Conservation (phyloP, 202 grass and related monocot species). For the Cymbopogon flexuosus region DNA sequence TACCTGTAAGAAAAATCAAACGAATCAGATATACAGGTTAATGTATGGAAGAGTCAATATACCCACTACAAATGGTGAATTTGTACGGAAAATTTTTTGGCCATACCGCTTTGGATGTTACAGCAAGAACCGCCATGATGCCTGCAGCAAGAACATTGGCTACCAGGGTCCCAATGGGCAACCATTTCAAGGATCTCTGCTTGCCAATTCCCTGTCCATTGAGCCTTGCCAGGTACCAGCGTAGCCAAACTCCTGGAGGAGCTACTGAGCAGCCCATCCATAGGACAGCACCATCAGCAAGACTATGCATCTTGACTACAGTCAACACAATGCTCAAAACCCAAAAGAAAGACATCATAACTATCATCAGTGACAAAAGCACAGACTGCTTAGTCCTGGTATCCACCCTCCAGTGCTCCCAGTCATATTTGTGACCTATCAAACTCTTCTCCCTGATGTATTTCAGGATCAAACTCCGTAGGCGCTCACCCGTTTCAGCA, state of each 20-base stretch:
- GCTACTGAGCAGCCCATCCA: slow-evolving; percentile 74
- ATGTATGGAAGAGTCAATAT: not conserved
- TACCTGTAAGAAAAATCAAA: slow-evolving; percentile 31
- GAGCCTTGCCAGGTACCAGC: slow-evolving; percentile 81
- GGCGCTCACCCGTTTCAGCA: slow-evolving; percentile 57
- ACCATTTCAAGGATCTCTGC: slow-evolving; percentile 60
- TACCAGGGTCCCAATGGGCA: slow-evolving; percentile 73
- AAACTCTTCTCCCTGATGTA: slow-evolving; percentile 33
- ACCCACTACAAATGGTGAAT: not conserved
- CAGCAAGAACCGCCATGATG: slow-evolving; percentile 63
- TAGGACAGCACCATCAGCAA: slow-evolving; percentile 42
- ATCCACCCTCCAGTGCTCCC: slow-evolving; percentile 50
- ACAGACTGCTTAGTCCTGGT: slow-evolving; percentile 37
- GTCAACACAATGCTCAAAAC: slow-evolving; percentile 55
- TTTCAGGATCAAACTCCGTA: slow-evolving; percentile 44
- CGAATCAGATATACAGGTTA: not conserved
- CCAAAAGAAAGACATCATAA: slow-evolving; percentile 57
- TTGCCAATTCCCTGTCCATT: slow-evolving; percentile 76
- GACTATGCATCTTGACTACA: slow-evolving; percentile 43
- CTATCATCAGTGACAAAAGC: slow-evolving; percentile 43
- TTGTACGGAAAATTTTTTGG: not conserved
- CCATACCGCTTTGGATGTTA: slow-evolving; percentile 62
- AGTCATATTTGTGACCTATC: slow-evolving; percentile 35
- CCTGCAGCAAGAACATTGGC: slow-evolving; percentile 82
- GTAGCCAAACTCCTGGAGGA: slow-evolving; percentile 75